Evolutionary conservation across 2,329 filamentous ascomycete species (phyloP), one percentile per base, ranked within the genome.

Genomic region (Mollisiaceae sp.): DNA sequence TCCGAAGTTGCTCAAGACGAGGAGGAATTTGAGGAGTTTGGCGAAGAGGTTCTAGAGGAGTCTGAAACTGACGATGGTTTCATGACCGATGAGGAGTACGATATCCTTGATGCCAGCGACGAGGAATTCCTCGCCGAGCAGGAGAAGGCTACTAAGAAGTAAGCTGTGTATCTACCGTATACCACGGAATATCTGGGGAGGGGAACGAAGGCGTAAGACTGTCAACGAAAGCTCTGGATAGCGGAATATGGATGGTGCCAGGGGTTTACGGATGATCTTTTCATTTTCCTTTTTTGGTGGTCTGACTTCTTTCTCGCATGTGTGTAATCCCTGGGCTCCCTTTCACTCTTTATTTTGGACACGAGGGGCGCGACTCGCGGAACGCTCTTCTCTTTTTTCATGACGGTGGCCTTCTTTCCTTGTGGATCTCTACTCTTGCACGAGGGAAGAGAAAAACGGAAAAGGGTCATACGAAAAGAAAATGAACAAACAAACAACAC

Each of bases 81-180:
- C 83, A 81, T 97, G 83, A 98, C 95, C 0, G 95, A 99, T 70
- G 95, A 98, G 78, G 95, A 99, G 80, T 99, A 98, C 78, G 95
- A 99, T 75, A 94, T 98, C 70, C 87, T 98, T 55, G 93, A 97
- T 80, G 94, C 93, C 52, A 97, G 92, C 65, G 94, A 98, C 71
- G 92, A 97, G 78, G 94, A 98, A 77, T 90, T 86, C 71, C 77
- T 87, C 60, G 83, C 84, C 67, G 86, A 86, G 73, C 82, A 85
- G 45, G 69, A 60, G 15, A 74, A 75, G 64, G 63, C 62, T 47
- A 64, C 65, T 22, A 74, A 70, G 67, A 75, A 76, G 66, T 75
- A 72, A 67, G 27, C 27, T 32, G 27, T 32, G 27, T 32, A 66
- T 43, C 20, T 32, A 27, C 63, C 54, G 58, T 43, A 43, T 52